Evolutionary conservation across 2,329 filamentous ascomycete genomes (phyloP).

Genomic region (Dactylonectria macrodidyma): DNA sequence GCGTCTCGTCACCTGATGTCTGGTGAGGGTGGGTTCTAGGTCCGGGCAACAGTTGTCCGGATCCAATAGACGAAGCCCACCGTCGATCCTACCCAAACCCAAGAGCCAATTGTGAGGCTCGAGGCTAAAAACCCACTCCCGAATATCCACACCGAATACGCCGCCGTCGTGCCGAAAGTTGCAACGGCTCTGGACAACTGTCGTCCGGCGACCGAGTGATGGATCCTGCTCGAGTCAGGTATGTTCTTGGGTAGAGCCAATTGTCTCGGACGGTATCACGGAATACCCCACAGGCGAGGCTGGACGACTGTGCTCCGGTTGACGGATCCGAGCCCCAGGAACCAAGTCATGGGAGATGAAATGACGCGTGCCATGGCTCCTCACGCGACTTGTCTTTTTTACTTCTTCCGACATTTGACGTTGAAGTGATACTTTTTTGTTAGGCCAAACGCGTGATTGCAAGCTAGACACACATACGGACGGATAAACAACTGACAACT

Average conservation of each 20-base stretch:
- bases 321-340: background rate
- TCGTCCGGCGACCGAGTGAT: slow-evolving; percentile 20
- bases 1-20: background rate
- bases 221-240: background rate
- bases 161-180: background rate
- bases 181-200: slow-evolving; percentile 10
- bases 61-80: background rate
- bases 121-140: background rate
- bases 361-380: background rate
- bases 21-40: background rate
- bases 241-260: background rate
- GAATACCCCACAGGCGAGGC: background rate
- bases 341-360: background rate
- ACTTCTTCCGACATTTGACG: background rate
- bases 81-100: background rate
- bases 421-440: too few relatives aligned
- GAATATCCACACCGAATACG: background rate
- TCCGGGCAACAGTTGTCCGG: background rate
- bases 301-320: background rate
- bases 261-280: background rate
- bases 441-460: background rate
- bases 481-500: background rate
- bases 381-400: background rate
- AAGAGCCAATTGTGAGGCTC: background rate
- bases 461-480: background rate